phyloP scores from a whole-genome alignment of 352 stramenopile genomes.

The Phytopythium montanum region DNA sequence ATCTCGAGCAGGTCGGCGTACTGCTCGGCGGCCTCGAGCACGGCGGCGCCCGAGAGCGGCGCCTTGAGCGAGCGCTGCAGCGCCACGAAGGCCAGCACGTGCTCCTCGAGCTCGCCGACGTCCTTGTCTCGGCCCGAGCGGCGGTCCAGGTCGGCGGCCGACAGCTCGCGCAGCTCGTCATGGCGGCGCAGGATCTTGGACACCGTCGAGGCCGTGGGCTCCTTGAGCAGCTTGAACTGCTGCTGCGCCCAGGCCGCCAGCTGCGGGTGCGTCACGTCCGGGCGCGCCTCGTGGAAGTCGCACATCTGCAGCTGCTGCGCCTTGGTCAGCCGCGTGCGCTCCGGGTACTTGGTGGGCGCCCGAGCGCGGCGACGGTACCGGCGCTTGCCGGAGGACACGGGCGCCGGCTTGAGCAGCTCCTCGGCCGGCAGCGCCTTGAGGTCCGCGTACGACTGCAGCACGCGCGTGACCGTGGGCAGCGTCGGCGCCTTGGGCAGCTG shows the following conservation, averaged over 20 bases:
- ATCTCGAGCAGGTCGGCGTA: conserved; percentile 5
- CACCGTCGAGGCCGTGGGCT: conserved; percentile 3
- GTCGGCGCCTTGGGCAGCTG: conserved; percentile 7
- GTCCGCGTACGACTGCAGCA: conserved; percentile 6
- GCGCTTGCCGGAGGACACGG: neutral
- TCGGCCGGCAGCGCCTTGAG: conserved; percentile 4
- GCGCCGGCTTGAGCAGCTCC: conserved; percentile 5
- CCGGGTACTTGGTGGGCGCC: conserved; percentile 6
- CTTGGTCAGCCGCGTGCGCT: conserved; percentile 9
- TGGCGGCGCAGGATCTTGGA: conserved; percentile 6
- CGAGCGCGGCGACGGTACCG: conserved; percentile 1
- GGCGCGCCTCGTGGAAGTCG: conserved; percentile 1
- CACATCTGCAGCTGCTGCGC: conserved; percentile 10
- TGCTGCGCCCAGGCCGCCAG: conserved; percentile 4
- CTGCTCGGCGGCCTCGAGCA: conserved; percentile 3
- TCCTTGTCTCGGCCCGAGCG: neutral
- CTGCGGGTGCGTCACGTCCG: conserved; percentile 3
- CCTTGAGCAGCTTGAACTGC: conserved; percentile 7
- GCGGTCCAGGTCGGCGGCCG: conserved; percentile 3
- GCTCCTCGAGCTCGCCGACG: conserved; percentile 5
- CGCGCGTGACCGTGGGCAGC: conserved; percentile 6
- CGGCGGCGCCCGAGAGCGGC: conserved; percentile 1
- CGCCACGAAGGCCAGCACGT: conserved; percentile 5
- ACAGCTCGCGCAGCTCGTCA: conserved; percentile 6
- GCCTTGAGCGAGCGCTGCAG: conserved; percentile 4